Evolutionary conservation across 106 monocot genomes (phyloP).

Genomic region (Phalaenopsis aphrodite): DNA sequence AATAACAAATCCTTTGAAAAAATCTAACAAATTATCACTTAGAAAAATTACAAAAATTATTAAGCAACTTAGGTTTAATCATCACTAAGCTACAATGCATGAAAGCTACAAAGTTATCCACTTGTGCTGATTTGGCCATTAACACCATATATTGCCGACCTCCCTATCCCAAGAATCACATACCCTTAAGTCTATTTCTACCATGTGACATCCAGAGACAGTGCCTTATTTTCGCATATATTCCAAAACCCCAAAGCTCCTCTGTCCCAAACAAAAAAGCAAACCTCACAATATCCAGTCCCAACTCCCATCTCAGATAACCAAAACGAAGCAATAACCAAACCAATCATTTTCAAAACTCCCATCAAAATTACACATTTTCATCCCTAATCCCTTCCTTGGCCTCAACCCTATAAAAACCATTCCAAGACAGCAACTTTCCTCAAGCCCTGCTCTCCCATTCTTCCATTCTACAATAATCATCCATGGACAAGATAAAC

Average conservation of each 20-base stretch:
- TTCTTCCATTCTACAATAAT: too few relatives aligned
- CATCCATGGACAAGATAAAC: constrained; percentile 14
- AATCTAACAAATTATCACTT: too few relatives aligned
- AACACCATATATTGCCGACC: neutral
- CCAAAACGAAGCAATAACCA: neutral
- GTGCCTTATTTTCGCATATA: constrained; percentile 8
- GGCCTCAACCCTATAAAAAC: neutral
- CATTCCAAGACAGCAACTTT: neutral
- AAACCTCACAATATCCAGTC: neutral
- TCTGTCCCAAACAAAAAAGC: neutral
- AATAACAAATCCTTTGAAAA: too few relatives aligned
- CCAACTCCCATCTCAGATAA: neutral
- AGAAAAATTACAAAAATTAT: too few relatives aligned
- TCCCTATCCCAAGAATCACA: neutral
- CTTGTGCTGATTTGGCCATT: neutral
- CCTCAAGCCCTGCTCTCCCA: neutral
- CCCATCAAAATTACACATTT: neutral
- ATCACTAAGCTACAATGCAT: too few relatives aligned
- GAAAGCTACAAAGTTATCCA: neutral
- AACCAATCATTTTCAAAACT: neutral
- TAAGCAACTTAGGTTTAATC: too few relatives aligned
- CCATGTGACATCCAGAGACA: neutral
- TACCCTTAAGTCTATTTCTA: neutral
- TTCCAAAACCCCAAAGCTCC: neutral
- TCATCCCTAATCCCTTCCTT: neutral